These are phyloP conservation scores for Trichoderma asperellum DNA, from an alignment of 2,329 filamentous ascomycete genomes.

Conservation along the genomic window DNA sequence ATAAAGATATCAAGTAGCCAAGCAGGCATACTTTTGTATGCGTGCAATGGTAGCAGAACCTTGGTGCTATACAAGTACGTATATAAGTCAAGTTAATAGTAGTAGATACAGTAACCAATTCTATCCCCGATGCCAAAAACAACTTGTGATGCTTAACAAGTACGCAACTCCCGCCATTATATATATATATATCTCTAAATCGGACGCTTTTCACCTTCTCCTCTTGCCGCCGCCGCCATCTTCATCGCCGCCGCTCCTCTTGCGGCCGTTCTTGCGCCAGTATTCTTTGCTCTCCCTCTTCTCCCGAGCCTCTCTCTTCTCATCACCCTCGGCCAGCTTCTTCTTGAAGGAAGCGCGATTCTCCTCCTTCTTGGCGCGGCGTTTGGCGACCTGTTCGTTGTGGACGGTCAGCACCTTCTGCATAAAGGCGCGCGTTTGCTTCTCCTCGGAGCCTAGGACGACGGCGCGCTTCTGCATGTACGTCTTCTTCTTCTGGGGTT, in stretches of 20 bases:
- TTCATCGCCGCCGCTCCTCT: constrained; percentile 53
- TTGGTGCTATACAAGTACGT: not conserved
- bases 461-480: constrained; percentile 97
- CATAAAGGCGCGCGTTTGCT: constrained; percentile 83
- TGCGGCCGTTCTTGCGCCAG: constrained; percentile 88
- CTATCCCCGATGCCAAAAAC: constrained; percentile 12
- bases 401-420: constrained; percentile 89
- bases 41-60: not conserved
- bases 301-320: constrained; percentile 85
- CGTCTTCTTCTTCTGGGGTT: constrained; percentile 77
- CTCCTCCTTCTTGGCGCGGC: constrained; percentile 85
- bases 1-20: not conserved
- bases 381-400: constrained; percentile 87
- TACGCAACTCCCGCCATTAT: not conserved
- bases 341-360: constrained; percentile 77
- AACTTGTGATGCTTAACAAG: not conserved
- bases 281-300: constrained; percentile 91
- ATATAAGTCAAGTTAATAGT: not conserved
- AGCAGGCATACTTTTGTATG: not conserved
- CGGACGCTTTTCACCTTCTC: constrained; percentile 35
- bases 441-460: constrained; percentile 83
- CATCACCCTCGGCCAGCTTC: constrained; percentile 78
- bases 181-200: not conserved
- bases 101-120: constrained; percentile 3
- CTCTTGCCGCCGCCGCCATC: constrained; percentile 45